Evolutionary conservation across 129 eudicot genomes (phyloP).

Genomic region (Flaveria ramosissima): DNA sequence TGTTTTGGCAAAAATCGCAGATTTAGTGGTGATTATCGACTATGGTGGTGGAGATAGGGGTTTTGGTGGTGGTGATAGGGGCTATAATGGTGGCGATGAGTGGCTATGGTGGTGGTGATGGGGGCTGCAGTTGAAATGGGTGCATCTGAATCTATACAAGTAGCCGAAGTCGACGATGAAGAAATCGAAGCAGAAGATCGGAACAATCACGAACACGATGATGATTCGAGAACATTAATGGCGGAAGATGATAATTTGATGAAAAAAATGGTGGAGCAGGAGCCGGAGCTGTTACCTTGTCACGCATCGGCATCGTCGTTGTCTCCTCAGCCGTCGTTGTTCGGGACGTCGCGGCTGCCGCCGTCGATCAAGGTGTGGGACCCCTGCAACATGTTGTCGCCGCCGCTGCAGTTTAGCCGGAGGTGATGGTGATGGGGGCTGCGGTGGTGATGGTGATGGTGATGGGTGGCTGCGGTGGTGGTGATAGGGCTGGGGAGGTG

Average conservation of each 20-base stretch:
- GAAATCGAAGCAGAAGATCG: constrained; percentile 51
- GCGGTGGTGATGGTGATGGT: no score
- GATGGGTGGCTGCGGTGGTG: no score
- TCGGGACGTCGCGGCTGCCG: constrained; percentile 79
- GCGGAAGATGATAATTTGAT: constrained; percentile 41
- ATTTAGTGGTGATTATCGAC: no score
- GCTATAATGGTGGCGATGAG: no score
- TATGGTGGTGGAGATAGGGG: no score
- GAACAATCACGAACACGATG: constrained; percentile 25
- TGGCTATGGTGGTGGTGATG: no score
- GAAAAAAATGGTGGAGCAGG: constrained; percentile 80
- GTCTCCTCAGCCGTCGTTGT: constrained; percentile 86
- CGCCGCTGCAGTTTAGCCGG: constrained; percentile 56
- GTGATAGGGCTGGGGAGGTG: no score
- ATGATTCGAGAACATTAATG: constrained; percentile 27
- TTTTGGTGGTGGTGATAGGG: no score
- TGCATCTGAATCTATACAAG: constrained; percentile 66
- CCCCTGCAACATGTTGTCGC: constrained; percentile 83
- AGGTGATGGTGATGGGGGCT: no score
- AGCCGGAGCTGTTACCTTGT: constrained; percentile 92
- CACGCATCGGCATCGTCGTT: constrained; percentile 94
- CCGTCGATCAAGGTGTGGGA: constrained; percentile 99
- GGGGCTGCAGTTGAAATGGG: constrained; percentile 52
- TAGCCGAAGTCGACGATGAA: constrained; percentile 46
- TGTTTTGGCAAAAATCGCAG: no score